Evolutionary conservation across 352 stramenopile genomes (phyloP), one percentile per base, ranked within the genome.

Genomic region (Blastocystis sp.): DNA sequence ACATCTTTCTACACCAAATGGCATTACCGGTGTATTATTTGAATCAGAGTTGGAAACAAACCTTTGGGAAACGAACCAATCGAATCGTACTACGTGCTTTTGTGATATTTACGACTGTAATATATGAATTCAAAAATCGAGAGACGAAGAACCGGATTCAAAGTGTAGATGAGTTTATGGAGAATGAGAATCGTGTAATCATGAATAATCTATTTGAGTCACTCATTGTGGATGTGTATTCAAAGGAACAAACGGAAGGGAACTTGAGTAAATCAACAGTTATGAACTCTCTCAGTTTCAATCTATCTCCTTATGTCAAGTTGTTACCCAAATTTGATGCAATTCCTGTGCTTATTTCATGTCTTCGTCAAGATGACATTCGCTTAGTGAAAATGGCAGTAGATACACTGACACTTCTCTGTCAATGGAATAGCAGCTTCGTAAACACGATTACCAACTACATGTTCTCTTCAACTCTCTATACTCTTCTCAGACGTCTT

Each of bases 81-180:
- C 43, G 27, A 37, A 80, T 80, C 43, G 69, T 80, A 19, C 1
- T 37, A n/a, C 43, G 69, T 29, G 69, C 69, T 4, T 80, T 80
- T 63, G 69, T 54, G 11, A 80, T 80, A n/a, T 80, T 80, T n/a
- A 49, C 42, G 11, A 58, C n/a, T 11, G 52, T 80, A 16, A 80
- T 80, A n/a, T 80, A 80, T 54, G 69, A 80, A 80, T 80, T 80
- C 43, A 80, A 63, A 43, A 80, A 80, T 16, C 58, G 52, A 35
- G 69, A 80, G 43, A 80, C 37, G 37, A 51, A 54, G 27, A 61
- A 61, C 46, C 69, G 32, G 6, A 39, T 3, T 43, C 21, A 37
- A 7, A 61, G 46, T 19, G 27, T 42, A 19, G 43, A 42, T 7
- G 69, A 80, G 39, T 80, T 80, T 39, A 63, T 80, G 27, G 32